Conservation (phyloP, 2,329 filamentous ascomycete genomes). For the Penicillium sp. region DNA sequence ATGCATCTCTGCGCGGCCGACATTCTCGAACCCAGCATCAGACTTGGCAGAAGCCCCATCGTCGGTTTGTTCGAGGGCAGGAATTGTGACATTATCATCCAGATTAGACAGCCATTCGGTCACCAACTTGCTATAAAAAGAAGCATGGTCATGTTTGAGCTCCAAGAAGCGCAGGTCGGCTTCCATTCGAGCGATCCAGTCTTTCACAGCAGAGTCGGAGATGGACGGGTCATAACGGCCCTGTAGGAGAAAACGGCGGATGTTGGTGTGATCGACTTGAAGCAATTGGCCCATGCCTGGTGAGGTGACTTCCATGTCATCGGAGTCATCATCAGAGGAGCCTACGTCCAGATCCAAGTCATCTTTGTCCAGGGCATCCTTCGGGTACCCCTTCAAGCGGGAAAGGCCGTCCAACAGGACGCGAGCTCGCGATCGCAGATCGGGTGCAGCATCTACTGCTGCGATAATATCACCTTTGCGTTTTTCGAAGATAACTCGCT, state of each 20-base stretch:
- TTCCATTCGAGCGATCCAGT: slow-evolving; percentile 53
- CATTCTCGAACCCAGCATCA: slow-evolving; percentile 46
- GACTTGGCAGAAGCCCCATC: slow-evolving; percentile 28
- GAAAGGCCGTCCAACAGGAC: slow-evolving; percentile 42
- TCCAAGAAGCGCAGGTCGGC: slow-evolving; percentile 53
- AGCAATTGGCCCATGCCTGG: slow-evolving; percentile 23
- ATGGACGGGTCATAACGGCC: slow-evolving; percentile 57
- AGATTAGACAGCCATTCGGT: slow-evolving; percentile 55
- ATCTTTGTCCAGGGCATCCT: slow-evolving; percentile 40
- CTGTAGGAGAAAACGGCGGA: slow-evolving; percentile 57
- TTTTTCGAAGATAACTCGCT: slow-evolving; percentile 53
- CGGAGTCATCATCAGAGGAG: slow-evolving; percentile 6
- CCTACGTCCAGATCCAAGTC: slow-evolving; percentile 29
- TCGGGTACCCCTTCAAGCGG: slow-evolving; percentile 39
- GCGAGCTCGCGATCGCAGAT: slow-evolving; percentile 36
- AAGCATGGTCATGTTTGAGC: slow-evolving; percentile 59
- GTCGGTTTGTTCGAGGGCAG: slow-evolving; percentile 20
- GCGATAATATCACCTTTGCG: slow-evolving; percentile 48
- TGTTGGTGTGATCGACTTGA: slow-evolving; percentile 42
- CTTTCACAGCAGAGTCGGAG: slow-evolving; percentile 47
- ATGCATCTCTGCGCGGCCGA: slow-evolving; percentile 58
- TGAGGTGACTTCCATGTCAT: slow-evolving; percentile 31
- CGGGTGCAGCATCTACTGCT: slow-evolving; percentile 31
- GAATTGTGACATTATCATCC: slow-evolving; percentile 23
- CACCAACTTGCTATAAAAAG: slow-evolving; percentile 58